Base-by-base conservation (phyloP, 768 basidiomycete genomes). In the Leucocoprinus sp. region DNA sequence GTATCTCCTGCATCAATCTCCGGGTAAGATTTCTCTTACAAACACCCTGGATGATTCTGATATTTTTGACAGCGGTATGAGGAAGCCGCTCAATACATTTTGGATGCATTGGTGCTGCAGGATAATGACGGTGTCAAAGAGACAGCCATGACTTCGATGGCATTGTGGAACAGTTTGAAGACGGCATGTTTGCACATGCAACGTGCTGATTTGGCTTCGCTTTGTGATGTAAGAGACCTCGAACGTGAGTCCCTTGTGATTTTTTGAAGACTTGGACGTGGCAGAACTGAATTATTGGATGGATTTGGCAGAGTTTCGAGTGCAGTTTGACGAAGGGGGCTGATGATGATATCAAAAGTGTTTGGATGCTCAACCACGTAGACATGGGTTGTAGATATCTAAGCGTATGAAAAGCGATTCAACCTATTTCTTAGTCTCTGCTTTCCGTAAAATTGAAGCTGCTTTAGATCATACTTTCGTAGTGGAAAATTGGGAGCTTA, bases 1-100 rank as follows among this genome's bases (percentile, higher is more conserved):
- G 92, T 17, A 96, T 96, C 50, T 89, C 91, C 1, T 89, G 82
- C 58, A 87, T 91, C 57, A 93, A 90, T 60, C 73, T 97, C 45
- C 74, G 76, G 43, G 89, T 92, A 59, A 47, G 74, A 67, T 37
- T 42, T 34, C 46, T 55, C 35, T 45, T 49, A 23, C 35, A 27
- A 27, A 11, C 11, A 26, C 37, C 27, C n/a, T 45, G 37, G 39
- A 27, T 38, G 26, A 33, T 28, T 19, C 27, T 15, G 45, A 50
- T 48, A 45, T 34, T 12, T 4, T 31, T n/a, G 14, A 17, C 57
- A 92, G 87, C 78, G 82, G 40, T 92, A 89, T 58, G 79, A 84
- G 31, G 88, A 96, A 57, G 93, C 89, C 0, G 86, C 84, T 9
- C 80, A 82, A 17, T 82, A 92, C 50, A 82, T 96, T 37, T 68